phyloP scores from a whole-genome alignment of 2,329 filamentous ascomycete genomes.

The Fusarium verrucosum region DNA sequence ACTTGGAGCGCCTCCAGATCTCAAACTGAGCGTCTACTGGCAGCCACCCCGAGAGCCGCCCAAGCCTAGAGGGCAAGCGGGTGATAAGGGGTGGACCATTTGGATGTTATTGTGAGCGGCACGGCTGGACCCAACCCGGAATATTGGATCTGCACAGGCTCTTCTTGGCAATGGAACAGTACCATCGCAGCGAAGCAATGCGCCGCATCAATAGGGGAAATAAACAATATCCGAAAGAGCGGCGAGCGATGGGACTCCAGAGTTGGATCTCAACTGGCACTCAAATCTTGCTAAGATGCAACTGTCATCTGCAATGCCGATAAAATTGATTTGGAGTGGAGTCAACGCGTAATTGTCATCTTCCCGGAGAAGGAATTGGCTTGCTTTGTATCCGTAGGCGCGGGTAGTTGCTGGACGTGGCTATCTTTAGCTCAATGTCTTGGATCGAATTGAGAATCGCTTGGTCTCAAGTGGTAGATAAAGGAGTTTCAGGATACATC shows the following conservation, averaged over 20 bases:
- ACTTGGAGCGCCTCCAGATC: slow-evolving; percentile 6
- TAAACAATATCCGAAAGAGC: background rate
- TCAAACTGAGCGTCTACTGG: background rate
- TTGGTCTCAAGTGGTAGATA: slow-evolving; percentile 6
- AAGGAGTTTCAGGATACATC: slow-evolving; percentile 29
- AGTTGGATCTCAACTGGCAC: background rate
- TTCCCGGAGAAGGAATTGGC: slow-evolving; percentile 1
- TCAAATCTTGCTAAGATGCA: slow-evolving; percentile 18
- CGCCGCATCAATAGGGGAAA: slow-evolving; percentile 19
- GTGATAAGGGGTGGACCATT: slow-evolving; percentile 14
- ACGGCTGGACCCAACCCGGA: background rate
- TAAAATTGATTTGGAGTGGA: slow-evolving; percentile 24
- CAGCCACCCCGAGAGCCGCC: slow-evolving; percentile 8
- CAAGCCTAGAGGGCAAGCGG: background rate
- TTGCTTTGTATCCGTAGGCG: slow-evolving; percentile 1
- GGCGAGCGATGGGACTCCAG: slow-evolving; percentile 17
- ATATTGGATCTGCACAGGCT: slow-evolving; percentile 1
- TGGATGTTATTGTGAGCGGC: slow-evolving; percentile 33
- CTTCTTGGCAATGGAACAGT: slow-evolving; percentile 9
- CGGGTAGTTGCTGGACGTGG: slow-evolving; percentile 21
- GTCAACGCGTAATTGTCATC: slow-evolving; percentile 8
- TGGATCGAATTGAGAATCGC: slow-evolving; percentile 3
- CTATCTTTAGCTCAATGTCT: slow-evolving; percentile 26
- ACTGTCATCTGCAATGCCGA: slow-evolving; percentile 26
- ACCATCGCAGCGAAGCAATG: slow-evolving; percentile 5